Base-by-base conservation (phyloP, 1,284 basidiomycete species). In the Moniliophthora roreri region DNA sequence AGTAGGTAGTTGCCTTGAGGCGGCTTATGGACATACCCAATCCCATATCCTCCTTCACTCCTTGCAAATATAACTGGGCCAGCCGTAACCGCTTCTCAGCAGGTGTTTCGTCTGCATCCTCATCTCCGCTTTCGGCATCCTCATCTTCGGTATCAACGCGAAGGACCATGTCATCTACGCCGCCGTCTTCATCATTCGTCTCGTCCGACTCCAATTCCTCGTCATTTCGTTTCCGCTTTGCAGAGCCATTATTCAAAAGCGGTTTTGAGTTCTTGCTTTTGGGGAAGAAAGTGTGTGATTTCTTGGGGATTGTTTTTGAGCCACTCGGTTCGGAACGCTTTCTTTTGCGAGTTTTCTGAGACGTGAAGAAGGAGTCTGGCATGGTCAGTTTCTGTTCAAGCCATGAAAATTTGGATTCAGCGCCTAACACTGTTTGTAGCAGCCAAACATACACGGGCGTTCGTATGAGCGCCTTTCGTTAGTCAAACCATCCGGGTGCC, bases 41-140 rank as follows among this genome's bases (percentile, higher is more conserved):
- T 18, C 66, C 69, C 40, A 55, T 70, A 16, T 78, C 79, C 57
- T 90, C 84, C 67, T 91, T 90, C 15, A 98, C 85, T 54, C 81
- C 88, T 54, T 95, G 86, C 42, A 99, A 73, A 70, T 99, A 98
- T 59, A 95, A 72, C 67, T 93, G 89, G 3, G 96, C 95, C 23
- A 99, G 73, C 54, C 97, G 75, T 10, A 99, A 77, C 54, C 96
- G 76, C 70, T 99, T 98, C 77, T 96, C 88, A 0, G 94, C 95
- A 0, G 95, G 93, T 1, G 95, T 98, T 76, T 99, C 93, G 60
- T 88, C 80, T 57, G 87, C 82, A 60, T 93, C 86, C 62, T 94
- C 93, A 48, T 93, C 91, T 4, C 78, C 85, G 63, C 85, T 88
- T 42, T 77, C 79, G 21, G 75, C 77, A 16, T 72, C 72, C 55